Percentiles rank a stretch among this genome's conserved stretches.
These are phyloP conservation scores for Physcomitrellopsis africana DNA, from an alignment of 225 moss, liverwort and hornwort species.

Conservation along the genomic window DNA sequence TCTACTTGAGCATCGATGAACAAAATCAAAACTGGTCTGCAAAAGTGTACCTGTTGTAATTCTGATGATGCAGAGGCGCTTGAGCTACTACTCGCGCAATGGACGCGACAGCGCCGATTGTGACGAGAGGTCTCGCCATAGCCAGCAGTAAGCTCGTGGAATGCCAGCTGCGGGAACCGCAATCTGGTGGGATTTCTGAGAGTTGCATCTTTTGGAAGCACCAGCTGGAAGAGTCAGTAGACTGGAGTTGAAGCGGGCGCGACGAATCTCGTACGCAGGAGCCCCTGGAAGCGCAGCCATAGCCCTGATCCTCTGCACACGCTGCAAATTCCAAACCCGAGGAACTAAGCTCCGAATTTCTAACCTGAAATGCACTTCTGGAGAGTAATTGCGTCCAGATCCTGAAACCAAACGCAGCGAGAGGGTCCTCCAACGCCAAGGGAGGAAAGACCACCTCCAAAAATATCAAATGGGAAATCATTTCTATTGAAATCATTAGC, in stretches of 20 bases:
- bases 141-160: conserved; percentile 20
- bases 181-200: conserved; percentile 3
- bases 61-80: conserved; percentile 28
- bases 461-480: no score
- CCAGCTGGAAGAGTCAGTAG: conserved; percentile 19
- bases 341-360: not conserved
- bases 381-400: not conserved
- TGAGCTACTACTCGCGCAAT: conserved; percentile 22
- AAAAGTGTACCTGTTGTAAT: conserved; percentile 35
- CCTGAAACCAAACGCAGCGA: not conserved
- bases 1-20: no score
- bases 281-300: conserved; percentile 54
- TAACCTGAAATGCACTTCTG: not conserved
- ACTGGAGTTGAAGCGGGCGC: conserved; percentile 20
- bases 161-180: conserved; percentile 12
- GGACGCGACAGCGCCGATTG: conserved; percentile 16
- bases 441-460: no score
- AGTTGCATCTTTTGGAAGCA: conserved; percentile 18
- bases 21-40: no score
- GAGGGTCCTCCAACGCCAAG: no score
- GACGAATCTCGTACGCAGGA: conserved; percentile 32
- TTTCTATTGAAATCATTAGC: no score
- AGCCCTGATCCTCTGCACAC: conserved; percentile 27
- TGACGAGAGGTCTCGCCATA: conserved; percentile 33
- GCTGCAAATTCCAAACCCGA: not conserved